Conservation (phyloP, 2,329 filamentous ascomycete species). For the Penicillium paneum region DNA sequence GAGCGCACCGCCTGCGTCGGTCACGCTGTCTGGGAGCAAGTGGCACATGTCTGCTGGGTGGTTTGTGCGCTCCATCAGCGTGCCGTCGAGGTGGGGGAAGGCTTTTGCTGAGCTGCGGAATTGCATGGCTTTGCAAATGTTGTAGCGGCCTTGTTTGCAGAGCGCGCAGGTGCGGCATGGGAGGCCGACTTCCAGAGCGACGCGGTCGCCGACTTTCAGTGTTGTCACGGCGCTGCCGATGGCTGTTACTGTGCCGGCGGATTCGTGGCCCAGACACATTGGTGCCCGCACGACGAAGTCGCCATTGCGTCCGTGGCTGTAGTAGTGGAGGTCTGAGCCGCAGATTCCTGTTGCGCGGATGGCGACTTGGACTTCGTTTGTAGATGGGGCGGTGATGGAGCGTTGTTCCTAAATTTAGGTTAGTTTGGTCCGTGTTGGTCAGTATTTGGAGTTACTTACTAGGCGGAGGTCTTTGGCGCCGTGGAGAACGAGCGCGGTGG, state of each 20-base stretch:
- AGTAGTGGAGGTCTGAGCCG: slow-evolving; percentile 78
- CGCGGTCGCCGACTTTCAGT: slow-evolving; percentile 71
- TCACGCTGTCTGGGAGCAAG: slow-evolving; percentile 52
- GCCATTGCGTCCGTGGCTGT: slow-evolving; percentile 80
- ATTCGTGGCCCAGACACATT: slow-evolving; percentile 76
- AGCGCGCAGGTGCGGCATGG: slow-evolving; percentile 67
- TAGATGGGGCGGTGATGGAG: slow-evolving; percentile 45
- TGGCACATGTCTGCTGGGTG: slow-evolving; percentile 61
- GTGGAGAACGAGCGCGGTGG: slow-evolving; percentile 54
- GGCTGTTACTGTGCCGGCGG: slow-evolving; percentile 72
- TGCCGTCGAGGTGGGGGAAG: slow-evolving; percentile 63
- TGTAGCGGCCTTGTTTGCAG: slow-evolving; percentile 58
- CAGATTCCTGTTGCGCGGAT: slow-evolving; percentile 67
- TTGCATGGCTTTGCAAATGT: slow-evolving; percentile 58
- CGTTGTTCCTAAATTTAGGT: slow-evolving; percentile 53
- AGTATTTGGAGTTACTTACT: slow-evolving; percentile 38
- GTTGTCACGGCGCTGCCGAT: slow-evolving; percentile 62
- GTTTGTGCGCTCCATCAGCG: slow-evolving; percentile 60
- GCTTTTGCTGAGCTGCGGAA: slow-evolving; percentile 60
- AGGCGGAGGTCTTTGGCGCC: slow-evolving; percentile 60
- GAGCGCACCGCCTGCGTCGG: slow-evolving; percentile 56
- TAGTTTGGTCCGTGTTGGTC: not conserved
- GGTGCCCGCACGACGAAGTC: slow-evolving; percentile 78
- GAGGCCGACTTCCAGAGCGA: slow-evolving; percentile 88
- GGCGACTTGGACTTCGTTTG: slow-evolving; percentile 60